These are phyloP conservation scores for Discostella pseudostelligera DNA, from an alignment of 108 stramenopile genomes.

Conservation along the genomic window DNA sequence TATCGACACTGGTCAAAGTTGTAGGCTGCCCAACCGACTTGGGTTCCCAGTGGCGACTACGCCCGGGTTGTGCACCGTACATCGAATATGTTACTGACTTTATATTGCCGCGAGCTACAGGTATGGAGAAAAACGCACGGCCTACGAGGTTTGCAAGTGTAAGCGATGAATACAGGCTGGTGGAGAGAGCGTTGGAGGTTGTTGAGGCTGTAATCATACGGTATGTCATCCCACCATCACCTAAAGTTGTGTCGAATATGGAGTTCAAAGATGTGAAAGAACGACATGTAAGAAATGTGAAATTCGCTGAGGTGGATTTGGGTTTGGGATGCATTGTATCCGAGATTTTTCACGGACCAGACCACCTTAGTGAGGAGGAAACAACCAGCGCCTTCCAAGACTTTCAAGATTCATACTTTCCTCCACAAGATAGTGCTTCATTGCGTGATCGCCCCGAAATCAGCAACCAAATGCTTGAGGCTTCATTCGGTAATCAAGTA, in stretches of 20 bases:
- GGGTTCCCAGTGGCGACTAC: conserved; percentile 65
- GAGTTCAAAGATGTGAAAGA: conserved; percentile 21
- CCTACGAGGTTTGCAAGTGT: conserved; percentile 54
- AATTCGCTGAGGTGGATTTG: conserved; percentile 21
- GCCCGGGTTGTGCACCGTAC: conserved; percentile 77
- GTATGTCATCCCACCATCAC: conserved; percentile 46
- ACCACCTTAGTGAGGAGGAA: conserved; percentile 32
- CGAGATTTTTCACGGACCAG: conserved; percentile 19
- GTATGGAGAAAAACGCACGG: conserved; percentile 33
- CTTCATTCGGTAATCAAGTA: conserved; percentile 27
- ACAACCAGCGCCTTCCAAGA: conserved; percentile 29
- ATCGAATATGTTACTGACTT: conserved; percentile 75
- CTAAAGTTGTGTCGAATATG: conserved; percentile 15
- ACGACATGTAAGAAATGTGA: conserved; percentile 18
- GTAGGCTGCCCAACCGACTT: conserved; percentile 68
- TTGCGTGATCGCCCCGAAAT: neutral
- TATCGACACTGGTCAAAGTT: conserved; percentile 60
- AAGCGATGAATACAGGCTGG: conserved; percentile 61
- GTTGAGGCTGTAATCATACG: conserved; percentile 63
- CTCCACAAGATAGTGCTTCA: conserved; percentile 10
- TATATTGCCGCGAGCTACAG: conserved; percentile 67
- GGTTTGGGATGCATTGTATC: conserved; percentile 34
- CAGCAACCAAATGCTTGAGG: conserved; percentile 35
- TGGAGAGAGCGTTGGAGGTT: conserved; percentile 66
- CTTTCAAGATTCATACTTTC: conserved; percentile 32